These are phyloP conservation scores for Aspergillus japonicus DNA, from an alignment of 2,329 filamentous ascomycete genomes.

Conservation along the genomic window DNA sequence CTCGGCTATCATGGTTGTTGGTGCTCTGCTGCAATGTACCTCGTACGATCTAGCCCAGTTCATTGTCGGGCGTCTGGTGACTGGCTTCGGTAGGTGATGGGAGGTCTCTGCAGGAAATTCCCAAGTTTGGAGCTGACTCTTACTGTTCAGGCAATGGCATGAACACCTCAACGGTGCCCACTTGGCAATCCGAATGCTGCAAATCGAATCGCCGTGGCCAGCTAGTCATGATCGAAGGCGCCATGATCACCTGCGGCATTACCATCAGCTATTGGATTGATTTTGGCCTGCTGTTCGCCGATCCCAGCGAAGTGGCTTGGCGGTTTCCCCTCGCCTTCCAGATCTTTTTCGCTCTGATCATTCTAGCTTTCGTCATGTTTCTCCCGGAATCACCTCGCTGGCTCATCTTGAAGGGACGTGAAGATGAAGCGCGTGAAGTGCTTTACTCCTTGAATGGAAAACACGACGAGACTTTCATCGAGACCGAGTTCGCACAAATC, in stretches of 20 bases:
- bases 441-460: slow-evolving; percentile 50
- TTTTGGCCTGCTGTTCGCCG: slow-evolving; percentile 54
- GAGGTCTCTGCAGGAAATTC: no score
- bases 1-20: slow-evolving; percentile 51
- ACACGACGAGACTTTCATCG: slow-evolving; percentile 45
- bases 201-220: slow-evolving; percentile 52
- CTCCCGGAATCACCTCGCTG: slow-evolving; percentile 60
- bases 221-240: slow-evolving; percentile 55
- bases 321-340: slow-evolving; percentile 59
- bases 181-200: slow-evolving; percentile 53
- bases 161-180: slow-evolving; percentile 54
- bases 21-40: slow-evolving; percentile 49
- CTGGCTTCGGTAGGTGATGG: slow-evolving; percentile 45
- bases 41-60: slow-evolving; percentile 50
- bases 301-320: slow-evolving; percentile 51
- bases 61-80: slow-evolving; percentile 53
- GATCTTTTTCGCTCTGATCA: slow-evolving; percentile 55
- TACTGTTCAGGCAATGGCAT: slow-evolving; percentile 41
- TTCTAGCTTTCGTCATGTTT: slow-evolving; percentile 48
- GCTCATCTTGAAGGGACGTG: slow-evolving; percentile 56
- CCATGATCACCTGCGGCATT: slow-evolving; percentile 53
- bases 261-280: slow-evolving; percentile 54
- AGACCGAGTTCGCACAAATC: slow-evolving; percentile 52
- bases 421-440: slow-evolving; percentile 52
- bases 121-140: neutral